Base-by-base conservation (phyloP, 805 yeast species). In the Hanseniaspora hatyaiensis region DNA sequence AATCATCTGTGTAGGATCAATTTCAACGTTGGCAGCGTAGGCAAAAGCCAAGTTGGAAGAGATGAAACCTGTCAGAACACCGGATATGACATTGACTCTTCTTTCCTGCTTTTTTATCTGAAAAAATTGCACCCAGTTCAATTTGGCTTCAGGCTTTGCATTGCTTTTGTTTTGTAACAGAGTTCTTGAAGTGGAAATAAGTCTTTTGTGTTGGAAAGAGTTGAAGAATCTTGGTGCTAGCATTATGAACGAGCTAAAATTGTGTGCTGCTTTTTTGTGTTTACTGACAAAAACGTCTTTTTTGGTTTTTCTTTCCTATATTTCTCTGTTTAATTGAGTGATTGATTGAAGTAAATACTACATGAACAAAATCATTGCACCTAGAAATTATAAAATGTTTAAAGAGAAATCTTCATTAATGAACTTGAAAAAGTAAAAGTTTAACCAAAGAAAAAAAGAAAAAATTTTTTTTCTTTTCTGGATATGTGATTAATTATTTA, bases 121-220 rank as follows among this genome's bases (percentile, higher is more conserved):
- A 55, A 92, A 77, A 61, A 85, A 92, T 40, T 84, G 80, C 34
- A 76, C 73, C 98, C 98, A 92, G 43, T 75, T 69, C 58, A 84
- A 53, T 24, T 36, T 11, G 4, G 24, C 19, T 19, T 26, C 33
- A 26, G 40, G 6, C 13, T 19, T 16, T 8, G 26, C 12, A 19
- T 24, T 23, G 13, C 15, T 19, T 12, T 26, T 31, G 12, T 16
- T 15, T 24, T 38, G 26, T 18, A 36, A 29, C 13, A 33, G 32
- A 20, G 20, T 18, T 32, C 23, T 42, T 19, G 40, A 34, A 5
- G 47, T 15, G 9, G 40, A 24, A 3, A 36, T 28, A 3, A 24
- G 34, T 26, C 40, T 36, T 33, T 30, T 42, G 16, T 29, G 34
- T 15, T 33, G 18, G 6, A 41, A 23, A 26, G 16, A 33, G 3